Base-by-base conservation (phyloP, 768 basidiomycete species). In the Auriscalpium orientale region DNA sequence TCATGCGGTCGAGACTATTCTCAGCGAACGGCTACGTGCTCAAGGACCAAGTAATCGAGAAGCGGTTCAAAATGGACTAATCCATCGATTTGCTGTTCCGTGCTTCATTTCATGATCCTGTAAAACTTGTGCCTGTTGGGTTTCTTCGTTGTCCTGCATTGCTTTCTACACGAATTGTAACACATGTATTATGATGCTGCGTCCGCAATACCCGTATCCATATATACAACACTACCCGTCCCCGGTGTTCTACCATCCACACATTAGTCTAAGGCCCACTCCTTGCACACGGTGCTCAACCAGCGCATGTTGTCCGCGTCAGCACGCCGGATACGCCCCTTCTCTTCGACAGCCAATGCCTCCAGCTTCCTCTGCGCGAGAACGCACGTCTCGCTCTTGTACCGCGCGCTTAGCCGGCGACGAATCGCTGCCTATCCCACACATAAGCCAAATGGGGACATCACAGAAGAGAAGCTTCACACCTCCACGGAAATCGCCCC, bases 1-100 rank as follows among this genome's bases (percentile, higher is more conserved):
- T 98, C 82, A 70, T 97, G 65, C 79, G 75, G 36, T 94, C 91
- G 3, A 86, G 84, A 61, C 67, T 99, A 28, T 99, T 99, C 70
- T 65, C 74, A 15, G 77, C 90, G 12, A 99, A 99, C 64, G 95
- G 95, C 3, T 99, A 98, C 73, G 83, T 81, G 62, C 67, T 89
- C 43, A 78, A 78, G 18, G 81, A 81, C 36, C 70, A 70, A 44
- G 71, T 76, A 38, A 89, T 92, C 55, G 86, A 89, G 67, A 93
- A 93, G 69, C 78, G 76, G 56, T 92, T 91, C 72, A 77, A 72
- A 61, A 61, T 63, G 20, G 58, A 61, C 33, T 65, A 59, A 22
- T 60, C 44, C 43, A 18, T 13, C 13, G 44, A 21, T 20, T 13
- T 37, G 10, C 13, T 37, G 34, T 45, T n/a, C 9, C 2, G 28